These are phyloP conservation scores for Cordyceps javanica DNA, from an alignment of 2,329 filamentous ascomycete species.

Conservation along the genomic window DNA sequence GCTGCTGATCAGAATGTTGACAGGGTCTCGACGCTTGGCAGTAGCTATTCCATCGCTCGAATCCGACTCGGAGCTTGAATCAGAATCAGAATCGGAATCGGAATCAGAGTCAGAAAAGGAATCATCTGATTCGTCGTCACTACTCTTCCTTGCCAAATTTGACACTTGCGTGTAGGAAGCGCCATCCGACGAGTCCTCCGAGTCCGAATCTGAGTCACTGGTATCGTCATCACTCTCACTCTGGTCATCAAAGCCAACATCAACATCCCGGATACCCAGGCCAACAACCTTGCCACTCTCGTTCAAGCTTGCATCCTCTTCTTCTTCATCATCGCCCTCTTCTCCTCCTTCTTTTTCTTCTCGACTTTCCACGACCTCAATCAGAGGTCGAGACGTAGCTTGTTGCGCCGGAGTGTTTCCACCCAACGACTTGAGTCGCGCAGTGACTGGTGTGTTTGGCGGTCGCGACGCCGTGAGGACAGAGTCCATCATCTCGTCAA, in stretches of 20 bases:
- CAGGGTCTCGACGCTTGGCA: conserved; percentile 6
- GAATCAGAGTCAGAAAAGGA: conserved; percentile 16
- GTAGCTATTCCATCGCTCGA: conserved; percentile 14
- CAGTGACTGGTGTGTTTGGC: not conserved
- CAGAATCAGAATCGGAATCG: conserved; percentile 26
- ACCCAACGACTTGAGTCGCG: not conserved
- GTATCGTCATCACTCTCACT: not conserved
- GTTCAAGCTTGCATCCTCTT: not conserved
- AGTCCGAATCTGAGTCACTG: conserved; percentile 1
- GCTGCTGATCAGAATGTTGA: not conserved
- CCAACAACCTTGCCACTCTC: not conserved
- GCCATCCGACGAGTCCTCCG: conserved; percentile 9
- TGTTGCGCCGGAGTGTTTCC: not conserved
- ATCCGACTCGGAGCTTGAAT: conserved; percentile 24
- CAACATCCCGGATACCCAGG: not conserved
- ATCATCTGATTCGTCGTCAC: not conserved
- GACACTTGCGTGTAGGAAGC: not conserved
- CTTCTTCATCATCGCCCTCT: not conserved
- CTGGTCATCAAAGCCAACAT: not conserved
- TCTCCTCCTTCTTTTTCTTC: not conserved
- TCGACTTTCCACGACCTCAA: conserved; percentile 16
- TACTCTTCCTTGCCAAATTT: not conserved
- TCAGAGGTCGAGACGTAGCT: conserved; percentile 4
- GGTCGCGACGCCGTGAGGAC: conserved; percentile 17
- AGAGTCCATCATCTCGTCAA: conserved; percentile 28